Percentiles rank a stretch among this genome's conserved stretches.
phyloP scores from a whole-genome alignment of 345 rosid species.

The Eutrema japonicum region DNA sequence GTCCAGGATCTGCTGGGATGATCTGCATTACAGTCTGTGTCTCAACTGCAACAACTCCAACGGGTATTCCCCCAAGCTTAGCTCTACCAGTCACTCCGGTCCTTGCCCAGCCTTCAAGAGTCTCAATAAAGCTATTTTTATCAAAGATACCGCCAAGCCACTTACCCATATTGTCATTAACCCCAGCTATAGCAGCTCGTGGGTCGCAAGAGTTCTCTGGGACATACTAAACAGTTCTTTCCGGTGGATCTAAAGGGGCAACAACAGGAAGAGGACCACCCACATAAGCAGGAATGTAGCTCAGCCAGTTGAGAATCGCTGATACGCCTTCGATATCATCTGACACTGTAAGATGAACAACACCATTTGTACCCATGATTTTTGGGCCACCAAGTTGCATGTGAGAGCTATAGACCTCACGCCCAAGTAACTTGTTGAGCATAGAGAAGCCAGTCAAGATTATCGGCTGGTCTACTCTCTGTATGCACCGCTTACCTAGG shows the following conservation, averaged over 20 bases:
- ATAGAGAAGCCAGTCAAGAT: conserved; percentile 98
- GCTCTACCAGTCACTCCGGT: conserved; percentile 99
- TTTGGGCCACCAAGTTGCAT: conserved; percentile 99
- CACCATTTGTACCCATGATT: conserved; percentile 99
- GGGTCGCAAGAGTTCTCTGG: conserved; percentile 97
- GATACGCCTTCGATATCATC: conserved; percentile 97
- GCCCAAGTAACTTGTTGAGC: conserved; percentile 95
- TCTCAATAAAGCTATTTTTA: conserved; percentile 90
- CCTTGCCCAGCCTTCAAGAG: conserved; percentile 99
- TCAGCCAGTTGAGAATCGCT: conserved; percentile 93
- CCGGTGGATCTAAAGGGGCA: conserved; percentile 73
- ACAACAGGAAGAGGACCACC: conserved; percentile 86
- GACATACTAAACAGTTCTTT: conserved; percentile 82
- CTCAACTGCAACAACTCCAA: conserved; percentile 97
- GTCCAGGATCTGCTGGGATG: conserved; percentile 99
- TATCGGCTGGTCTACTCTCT: conserved; percentile 98
- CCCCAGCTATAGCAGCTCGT: conserved; percentile 91
- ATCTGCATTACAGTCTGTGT: conserved; percentile 98
- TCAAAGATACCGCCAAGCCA: conserved; percentile 99
- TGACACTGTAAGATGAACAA: conserved; percentile 94
- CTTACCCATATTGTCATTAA: conserved; percentile 62
- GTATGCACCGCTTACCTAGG: conserved; percentile 98
- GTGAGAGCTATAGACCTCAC: conserved; percentile 99
- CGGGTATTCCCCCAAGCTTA: conserved; percentile 97
- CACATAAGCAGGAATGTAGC: conserved; percentile 75